Evolutionary conservation across 129 eudicot genomes (phyloP).

Genomic region (Flaveria brownii): DNA sequence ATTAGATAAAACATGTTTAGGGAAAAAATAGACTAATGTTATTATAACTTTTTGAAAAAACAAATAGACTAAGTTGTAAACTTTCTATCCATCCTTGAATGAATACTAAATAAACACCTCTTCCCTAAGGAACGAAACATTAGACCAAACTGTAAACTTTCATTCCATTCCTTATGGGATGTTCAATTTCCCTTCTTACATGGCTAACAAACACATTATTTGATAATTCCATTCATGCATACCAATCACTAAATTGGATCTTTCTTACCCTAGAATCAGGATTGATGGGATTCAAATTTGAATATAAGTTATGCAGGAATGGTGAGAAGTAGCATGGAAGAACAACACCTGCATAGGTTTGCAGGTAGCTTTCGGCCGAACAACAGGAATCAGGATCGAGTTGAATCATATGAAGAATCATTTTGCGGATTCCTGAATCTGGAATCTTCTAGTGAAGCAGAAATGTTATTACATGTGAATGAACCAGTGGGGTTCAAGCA

Average conservation of each 20-base stretch:
- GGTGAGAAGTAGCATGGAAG: constrained; percentile 91
- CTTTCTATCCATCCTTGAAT: neutral
- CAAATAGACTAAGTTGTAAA: neutral
- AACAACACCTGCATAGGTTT: constrained; percentile 74
- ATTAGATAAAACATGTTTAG: neutral
- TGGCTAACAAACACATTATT: neutral
- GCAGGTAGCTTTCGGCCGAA: constrained; percentile 91
- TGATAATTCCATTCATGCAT: neutral
- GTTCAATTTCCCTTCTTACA: neutral
- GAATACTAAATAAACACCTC: neutral
- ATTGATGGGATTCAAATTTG: constrained; percentile 72
- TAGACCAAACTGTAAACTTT: neutral
- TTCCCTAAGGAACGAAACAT: neutral
- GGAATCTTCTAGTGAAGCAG: no score
- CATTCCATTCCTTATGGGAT: neutral
- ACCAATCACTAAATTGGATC: constrained; percentile 9
- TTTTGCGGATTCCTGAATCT: constrained; percentile 93
- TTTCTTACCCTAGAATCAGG: constrained; percentile 89
- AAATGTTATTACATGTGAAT: no score
- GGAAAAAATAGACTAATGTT: neutral
- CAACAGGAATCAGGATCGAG: constrained; percentile 84
- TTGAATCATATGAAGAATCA: constrained; percentile 98
- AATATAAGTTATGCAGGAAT: constrained; percentile 82
- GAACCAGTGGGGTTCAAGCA: no score
- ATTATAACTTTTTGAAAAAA: neutral